Evolutionary conservation across 192 early-diverging fungal species (phyloP).

Genomic region (Backusella tuberculispora): DNA sequence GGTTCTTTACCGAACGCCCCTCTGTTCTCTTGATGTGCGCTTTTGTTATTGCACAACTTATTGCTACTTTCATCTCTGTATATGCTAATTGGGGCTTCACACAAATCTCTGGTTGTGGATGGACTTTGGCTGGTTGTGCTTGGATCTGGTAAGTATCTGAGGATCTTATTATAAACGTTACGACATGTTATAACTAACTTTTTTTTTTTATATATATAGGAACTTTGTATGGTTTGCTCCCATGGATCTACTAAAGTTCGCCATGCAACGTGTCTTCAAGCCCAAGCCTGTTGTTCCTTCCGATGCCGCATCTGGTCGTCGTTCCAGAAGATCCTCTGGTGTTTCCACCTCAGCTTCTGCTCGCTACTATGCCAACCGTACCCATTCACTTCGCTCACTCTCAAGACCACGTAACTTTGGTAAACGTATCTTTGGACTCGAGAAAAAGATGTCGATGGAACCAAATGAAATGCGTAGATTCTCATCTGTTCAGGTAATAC

Average conservation of each 20-base stretch:
- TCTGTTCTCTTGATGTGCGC: constrained; percentile 66
- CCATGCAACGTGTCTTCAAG: constrained; percentile 58
- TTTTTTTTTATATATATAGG: constrained; percentile 36
- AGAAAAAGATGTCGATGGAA: constrained; percentile 65
- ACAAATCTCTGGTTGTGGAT: constrained; percentile 68
- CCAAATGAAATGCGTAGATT: constrained; percentile 71
- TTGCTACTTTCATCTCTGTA: constrained; percentile 81
- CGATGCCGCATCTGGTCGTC: not conserved
- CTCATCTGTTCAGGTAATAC: constrained; percentile 67
- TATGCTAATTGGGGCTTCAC: constrained; percentile 85
- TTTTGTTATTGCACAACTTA: constrained; percentile 71
- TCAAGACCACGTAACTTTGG: constrained; percentile 43
- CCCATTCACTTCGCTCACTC: constrained; percentile 36
- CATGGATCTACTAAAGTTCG: constrained; percentile 78
- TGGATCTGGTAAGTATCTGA: not conserved
- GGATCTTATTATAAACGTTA: not conserved
- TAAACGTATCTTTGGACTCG: constrained; percentile 40
- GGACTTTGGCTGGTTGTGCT: constrained; percentile 62
- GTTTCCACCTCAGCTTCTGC: constrained; percentile 33
- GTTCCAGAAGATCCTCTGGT: constrained; percentile 32
- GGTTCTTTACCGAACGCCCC: constrained; percentile 73
- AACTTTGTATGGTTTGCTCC: constrained; percentile 80
- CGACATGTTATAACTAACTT: constrained; percentile 8
- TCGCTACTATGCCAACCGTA: constrained; percentile 43
- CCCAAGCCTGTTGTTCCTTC: constrained; percentile 16